Evolutionary conservation across 768 basidiomycete species (phyloP).

Genomic region (Galerina sulciceps): DNA sequence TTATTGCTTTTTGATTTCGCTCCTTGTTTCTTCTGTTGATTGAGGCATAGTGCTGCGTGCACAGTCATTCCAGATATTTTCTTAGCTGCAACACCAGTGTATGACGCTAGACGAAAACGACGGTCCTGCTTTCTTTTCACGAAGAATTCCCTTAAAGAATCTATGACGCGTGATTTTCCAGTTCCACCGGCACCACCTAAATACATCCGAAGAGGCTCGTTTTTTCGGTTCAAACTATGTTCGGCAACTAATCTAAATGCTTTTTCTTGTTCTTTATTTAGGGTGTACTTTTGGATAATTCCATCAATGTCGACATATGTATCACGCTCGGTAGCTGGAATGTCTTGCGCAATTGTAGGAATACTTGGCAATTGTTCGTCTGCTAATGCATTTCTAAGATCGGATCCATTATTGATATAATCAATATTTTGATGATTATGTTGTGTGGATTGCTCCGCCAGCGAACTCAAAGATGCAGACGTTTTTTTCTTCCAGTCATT

Average conservation of each 20-base stretch:
- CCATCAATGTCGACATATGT: conserved; percentile 17
- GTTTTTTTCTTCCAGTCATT: background rate
- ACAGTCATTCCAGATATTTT: conserved; percentile 44
- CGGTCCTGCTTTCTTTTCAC: conserved; percentile 13
- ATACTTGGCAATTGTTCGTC: too few relatives aligned
- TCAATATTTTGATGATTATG: too few relatives aligned
- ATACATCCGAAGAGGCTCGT: conserved; percentile 34
- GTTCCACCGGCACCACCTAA: conserved; percentile 45
- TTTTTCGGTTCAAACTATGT: conserved; percentile 20
- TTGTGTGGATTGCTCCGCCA: too few relatives aligned
- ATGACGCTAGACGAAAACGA: conserved; percentile 33
- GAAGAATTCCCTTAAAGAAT: conserved; percentile 38
- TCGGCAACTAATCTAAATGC: conserved; percentile 36
- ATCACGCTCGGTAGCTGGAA: too few relatives aligned
- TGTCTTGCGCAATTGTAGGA: too few relatives aligned
- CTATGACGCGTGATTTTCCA: conserved; percentile 44
- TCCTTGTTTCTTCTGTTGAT: conserved; percentile 6
- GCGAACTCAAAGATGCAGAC: too few relatives aligned
- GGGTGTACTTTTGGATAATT: conserved; percentile 26
- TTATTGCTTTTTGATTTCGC: background rate
- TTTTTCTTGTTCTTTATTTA: conserved; percentile 37
- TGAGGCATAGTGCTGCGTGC: conserved; percentile 34
- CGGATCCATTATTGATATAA: too few relatives aligned
- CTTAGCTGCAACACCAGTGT: conserved; percentile 42
- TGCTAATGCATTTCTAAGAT: too few relatives aligned